phyloP scores from a whole-genome alignment of 148 eudicot genomes.

The Fagopyrum tataricum region DNA sequence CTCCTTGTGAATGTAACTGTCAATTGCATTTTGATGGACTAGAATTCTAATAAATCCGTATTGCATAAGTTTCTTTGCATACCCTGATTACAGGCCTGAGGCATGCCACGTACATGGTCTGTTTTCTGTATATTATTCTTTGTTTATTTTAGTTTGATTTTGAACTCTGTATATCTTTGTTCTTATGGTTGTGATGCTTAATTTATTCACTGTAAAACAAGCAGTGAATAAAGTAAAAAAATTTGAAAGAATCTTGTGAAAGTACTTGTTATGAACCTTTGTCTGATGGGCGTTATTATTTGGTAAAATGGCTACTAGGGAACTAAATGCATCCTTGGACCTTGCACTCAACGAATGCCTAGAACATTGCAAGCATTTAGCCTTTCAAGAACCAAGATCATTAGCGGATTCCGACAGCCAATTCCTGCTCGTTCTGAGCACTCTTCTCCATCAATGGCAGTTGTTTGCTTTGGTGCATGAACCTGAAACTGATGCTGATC shows the following conservation, averaged over 20 bases:
- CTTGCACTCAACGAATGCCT: slow-evolving; percentile 32
- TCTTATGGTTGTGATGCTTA: background rate
- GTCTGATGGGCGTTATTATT: slow-evolving; percentile 20
- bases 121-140: background rate
- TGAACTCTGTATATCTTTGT: background rate
- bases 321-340: slow-evolving; percentile 48
- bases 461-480: slow-evolving; percentile 30
- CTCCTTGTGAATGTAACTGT: background rate
- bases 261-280: background rate
- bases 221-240: background rate
- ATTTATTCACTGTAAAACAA: background rate
- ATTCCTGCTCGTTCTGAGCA: slow-evolving; percentile 23
- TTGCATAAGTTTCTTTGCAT: background rate
- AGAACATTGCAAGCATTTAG: slow-evolving; percentile 27
- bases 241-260: background rate
- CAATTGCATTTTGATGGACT: background rate
- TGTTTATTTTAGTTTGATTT: background rate
- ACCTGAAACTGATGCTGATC: slow-evolving; percentile 22
- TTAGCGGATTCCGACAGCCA: slow-evolving; percentile 22
- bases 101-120: background rate
- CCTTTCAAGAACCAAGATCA: slow-evolving; percentile 22
- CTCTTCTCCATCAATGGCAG: slow-evolving; percentile 22
- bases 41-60: no score
- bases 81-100: no score
- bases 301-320: slow-evolving; percentile 45